Conservation (phyloP, 768 basidiomycete genomes). For the Cantharellus cinnabarinus region DNA sequence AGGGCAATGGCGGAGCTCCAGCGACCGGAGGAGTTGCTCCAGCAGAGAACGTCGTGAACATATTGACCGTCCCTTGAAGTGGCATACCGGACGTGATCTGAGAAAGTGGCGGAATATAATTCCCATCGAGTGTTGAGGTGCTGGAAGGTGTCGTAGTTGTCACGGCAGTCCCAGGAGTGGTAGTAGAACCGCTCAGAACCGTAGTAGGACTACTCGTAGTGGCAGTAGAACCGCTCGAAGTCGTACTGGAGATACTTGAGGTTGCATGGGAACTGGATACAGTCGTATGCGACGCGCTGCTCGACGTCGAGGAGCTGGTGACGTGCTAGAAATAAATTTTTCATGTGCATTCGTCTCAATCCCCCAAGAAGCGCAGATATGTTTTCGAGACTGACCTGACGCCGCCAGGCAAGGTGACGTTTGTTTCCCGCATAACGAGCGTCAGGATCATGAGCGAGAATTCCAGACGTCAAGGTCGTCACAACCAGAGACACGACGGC, state of each 20-base stretch:
- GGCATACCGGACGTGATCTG: slow-evolving; percentile 46
- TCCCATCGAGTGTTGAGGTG: slow-evolving; percentile 16
- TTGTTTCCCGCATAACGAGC: neutral
- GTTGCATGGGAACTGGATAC: too few species aligned
- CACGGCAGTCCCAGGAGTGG: neutral
- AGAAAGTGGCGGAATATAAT: slow-evolving; percentile 35
- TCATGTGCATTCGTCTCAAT: neutral
- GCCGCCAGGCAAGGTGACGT: neutral
- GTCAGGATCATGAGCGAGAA: slow-evolving; percentile 1
- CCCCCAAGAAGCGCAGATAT: neutral
- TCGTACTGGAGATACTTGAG: neutral
- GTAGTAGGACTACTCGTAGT: neutral
- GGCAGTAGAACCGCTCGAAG: neutral
- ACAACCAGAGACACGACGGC: neutral
- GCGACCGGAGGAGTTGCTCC: slow-evolving; percentile 42
- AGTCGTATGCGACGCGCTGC: too few species aligned
- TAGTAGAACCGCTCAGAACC: neutral
- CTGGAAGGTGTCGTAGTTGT: neutral
- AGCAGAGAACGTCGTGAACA: slow-evolving; percentile 32
- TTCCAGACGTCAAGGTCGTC: neutral
- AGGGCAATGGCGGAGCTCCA: slow-evolving; percentile 48
- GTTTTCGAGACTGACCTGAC: neutral
- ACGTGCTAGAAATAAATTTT: neutral
- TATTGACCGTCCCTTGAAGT: slow-evolving; percentile 26
- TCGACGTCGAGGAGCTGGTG: neutral